Evolutionary conservation across 768 basidiomycete genomes (phyloP).

Genomic region (Coprinopsis cinerea): DNA sequence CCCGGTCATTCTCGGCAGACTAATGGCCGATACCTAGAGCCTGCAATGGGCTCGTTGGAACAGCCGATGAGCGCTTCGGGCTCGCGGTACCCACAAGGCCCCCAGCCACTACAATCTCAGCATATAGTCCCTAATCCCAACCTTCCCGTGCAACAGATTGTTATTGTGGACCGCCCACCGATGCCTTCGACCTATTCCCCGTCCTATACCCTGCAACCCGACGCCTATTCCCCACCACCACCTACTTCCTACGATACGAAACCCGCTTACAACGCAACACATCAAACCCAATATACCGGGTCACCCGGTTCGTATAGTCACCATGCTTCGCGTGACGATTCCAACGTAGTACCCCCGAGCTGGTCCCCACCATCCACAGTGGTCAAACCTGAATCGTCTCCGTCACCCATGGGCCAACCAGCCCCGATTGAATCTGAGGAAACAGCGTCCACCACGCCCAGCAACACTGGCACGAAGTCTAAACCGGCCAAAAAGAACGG

Average conservation of each 20-base stretch:
- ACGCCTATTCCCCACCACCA: neutral
- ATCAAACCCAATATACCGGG: constrained; percentile 1
- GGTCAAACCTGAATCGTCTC: neutral
- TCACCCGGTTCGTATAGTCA: neutral
- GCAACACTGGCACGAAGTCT: constrained; percentile 23
- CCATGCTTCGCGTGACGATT: neutral
- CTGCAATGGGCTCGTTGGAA: neutral
- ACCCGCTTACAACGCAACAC: neutral
- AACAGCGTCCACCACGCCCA: too few relatives aligned
- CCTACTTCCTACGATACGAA: neutral
- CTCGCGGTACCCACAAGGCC: neutral
- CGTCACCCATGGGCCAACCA: neutral
- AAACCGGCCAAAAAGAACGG: constrained; percentile 41
- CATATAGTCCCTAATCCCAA: neutral
- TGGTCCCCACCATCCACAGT: neutral
- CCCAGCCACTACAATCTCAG: neutral
- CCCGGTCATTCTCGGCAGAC: neutral
- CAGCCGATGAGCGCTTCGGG: neutral
- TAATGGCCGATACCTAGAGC: neutral
- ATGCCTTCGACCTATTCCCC: neutral
- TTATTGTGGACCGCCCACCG: too few relatives aligned
- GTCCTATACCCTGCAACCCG: neutral
- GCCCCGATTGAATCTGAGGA: constrained; percentile 9
- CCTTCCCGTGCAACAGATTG: neutral
- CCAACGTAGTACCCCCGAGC: neutral